Evolutionary conservation across 1,284 basidiomycete species (phyloP).

Genomic region (Trichosporon coremiiforme): DNA sequence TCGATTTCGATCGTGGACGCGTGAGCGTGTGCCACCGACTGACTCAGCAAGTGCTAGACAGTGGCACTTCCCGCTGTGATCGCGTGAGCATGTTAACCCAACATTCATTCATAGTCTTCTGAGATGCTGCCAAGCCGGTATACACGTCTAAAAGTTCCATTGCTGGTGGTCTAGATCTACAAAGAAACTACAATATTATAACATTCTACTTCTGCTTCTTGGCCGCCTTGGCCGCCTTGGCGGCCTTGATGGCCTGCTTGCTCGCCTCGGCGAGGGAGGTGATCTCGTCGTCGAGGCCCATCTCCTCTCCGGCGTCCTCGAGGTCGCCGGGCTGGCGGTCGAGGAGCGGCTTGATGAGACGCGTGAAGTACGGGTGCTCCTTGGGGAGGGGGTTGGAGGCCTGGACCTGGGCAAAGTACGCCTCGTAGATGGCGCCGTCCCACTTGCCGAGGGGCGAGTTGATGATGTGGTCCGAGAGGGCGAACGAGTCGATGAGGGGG

Average conservation of each 20-base stretch:
- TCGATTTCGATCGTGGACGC: neutral
- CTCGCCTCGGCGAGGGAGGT: slow-evolving; percentile 38
- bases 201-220: slow-evolving; percentile 20
- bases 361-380: slow-evolving; percentile 61
- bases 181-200: slow-evolving; percentile 16
- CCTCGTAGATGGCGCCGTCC: slow-evolving; percentile 59
- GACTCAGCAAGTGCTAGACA: no score
- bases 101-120: no score
- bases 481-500: slow-evolving; percentile 61
- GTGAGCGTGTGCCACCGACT: neutral
- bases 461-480: slow-evolving; percentile 62
- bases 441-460: slow-evolving; percentile 62
- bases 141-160: slow-evolving; percentile 20
- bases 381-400: slow-evolving; percentile 53
- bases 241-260: slow-evolving; percentile 22
- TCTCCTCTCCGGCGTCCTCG: slow-evolving; percentile 59
- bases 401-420: slow-evolving; percentile 60
- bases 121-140: neutral
- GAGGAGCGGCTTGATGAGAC: slow-evolving; percentile 62
- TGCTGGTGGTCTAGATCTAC: slow-evolving; percentile 15
- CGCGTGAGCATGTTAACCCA: no score
- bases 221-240: slow-evolving; percentile 5
- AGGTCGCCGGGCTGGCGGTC: slow-evolving; percentile 57
- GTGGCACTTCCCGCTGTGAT: no score
- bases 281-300: slow-evolving; percentile 56